A percentile compares a stretch with the other conserved stretches of the same genome.
Evolutionary conservation across 2,329 filamentous ascomycete genomes (phyloP).

Genomic region (Rachicladosporium sp.): DNA sequence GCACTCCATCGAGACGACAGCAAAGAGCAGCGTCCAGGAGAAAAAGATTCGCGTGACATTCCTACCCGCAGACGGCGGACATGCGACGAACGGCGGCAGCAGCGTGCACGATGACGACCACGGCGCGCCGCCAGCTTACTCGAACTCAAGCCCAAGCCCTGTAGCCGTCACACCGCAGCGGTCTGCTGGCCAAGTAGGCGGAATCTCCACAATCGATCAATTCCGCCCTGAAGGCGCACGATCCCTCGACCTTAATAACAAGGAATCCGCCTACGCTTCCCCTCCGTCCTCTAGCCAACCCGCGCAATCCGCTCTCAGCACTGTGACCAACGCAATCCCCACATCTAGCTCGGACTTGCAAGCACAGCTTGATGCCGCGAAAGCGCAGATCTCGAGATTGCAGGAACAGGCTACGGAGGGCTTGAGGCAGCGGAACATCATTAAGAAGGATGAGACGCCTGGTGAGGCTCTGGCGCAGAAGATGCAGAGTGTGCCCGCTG

Average conservation of each 20-base stretch:
- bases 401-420: constrained; percentile 55
- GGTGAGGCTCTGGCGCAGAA: constrained; percentile 13
- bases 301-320: constrained; percentile 32
- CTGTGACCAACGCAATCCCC: constrained; percentile 36
- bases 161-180: constrained; percentile 33
- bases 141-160: constrained; percentile 38
- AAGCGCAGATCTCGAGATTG: constrained; percentile 58
- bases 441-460: constrained; percentile 1
- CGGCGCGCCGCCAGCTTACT: constrained; percentile 40
- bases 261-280: constrained; percentile 28
- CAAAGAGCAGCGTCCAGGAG: constrained; percentile 73
- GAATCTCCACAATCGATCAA: constrained; percentile 27
- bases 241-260: constrained; percentile 28
- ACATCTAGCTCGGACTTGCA: constrained; percentile 51
- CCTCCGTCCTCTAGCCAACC: constrained; percentile 31
- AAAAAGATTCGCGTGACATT: constrained; percentile 92
- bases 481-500: constrained; percentile 11
- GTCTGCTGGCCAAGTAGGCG: constrained; percentile 19
- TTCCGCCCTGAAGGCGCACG: constrained; percentile 27
- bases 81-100: constrained; percentile 14
- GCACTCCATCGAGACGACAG: constrained; percentile 56
- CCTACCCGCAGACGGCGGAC: constrained; percentile 48
- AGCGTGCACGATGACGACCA: constrained; percentile 6
- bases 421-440: constrained; percentile 63
- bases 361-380: constrained; percentile 61